A percentile compares a stretch with the other conserved stretches of the same genome.
These are phyloP conservation scores for Elsinoe australis DNA, from an alignment of 2,329 filamentous ascomycete species.

Conservation along the genomic window DNA sequence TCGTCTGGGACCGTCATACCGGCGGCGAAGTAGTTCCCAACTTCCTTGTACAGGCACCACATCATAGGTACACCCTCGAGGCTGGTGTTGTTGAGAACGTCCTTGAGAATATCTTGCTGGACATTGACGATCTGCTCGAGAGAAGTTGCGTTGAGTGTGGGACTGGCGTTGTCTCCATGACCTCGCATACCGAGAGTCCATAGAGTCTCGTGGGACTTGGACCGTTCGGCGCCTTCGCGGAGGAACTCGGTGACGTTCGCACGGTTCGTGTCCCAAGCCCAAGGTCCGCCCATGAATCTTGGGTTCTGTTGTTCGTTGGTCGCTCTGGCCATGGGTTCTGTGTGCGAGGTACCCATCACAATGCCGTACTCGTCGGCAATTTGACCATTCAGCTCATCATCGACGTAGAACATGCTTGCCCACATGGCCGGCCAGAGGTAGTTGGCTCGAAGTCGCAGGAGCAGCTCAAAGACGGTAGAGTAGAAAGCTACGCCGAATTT, in stretches of 20 bases:
- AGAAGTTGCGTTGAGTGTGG: conserved; percentile 50
- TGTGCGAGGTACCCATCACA: conserved; percentile 65
- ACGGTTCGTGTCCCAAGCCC: conserved; percentile 65
- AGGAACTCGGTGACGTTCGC: conserved; percentile 62
- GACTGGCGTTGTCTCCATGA: conserved; percentile 56
- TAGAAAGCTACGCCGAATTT: conserved; percentile 56
- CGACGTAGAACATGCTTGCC: conserved; percentile 64
- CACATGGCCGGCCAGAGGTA: conserved; percentile 69
- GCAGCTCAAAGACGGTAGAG: conserved; percentile 59
- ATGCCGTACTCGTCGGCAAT: conserved; percentile 67
- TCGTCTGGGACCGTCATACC: conserved; percentile 58
- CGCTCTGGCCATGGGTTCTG: conserved; percentile 60
- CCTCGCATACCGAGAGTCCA: conserved; percentile 65
- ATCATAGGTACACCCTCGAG: conserved; percentile 54
- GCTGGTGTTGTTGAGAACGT: conserved; percentile 46
- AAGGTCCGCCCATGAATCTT: conserved; percentile 47
- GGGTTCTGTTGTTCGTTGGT: conserved; percentile 43
- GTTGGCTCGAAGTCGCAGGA: conserved; percentile 62
- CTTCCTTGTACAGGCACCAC: conserved; percentile 70
- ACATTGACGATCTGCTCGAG: conserved; percentile 54
- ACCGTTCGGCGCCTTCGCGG: conserved; percentile 56
- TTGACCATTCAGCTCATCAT: conserved; percentile 60
- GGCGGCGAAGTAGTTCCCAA: conserved; percentile 59
- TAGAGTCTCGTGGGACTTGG: conserved; percentile 58
- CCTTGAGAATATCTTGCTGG: conserved; percentile 52